These are phyloP conservation scores for Penicillium diatomitis DNA, from an alignment of 495 filamentous ascomycete genomes.

Conservation along the genomic window DNA sequence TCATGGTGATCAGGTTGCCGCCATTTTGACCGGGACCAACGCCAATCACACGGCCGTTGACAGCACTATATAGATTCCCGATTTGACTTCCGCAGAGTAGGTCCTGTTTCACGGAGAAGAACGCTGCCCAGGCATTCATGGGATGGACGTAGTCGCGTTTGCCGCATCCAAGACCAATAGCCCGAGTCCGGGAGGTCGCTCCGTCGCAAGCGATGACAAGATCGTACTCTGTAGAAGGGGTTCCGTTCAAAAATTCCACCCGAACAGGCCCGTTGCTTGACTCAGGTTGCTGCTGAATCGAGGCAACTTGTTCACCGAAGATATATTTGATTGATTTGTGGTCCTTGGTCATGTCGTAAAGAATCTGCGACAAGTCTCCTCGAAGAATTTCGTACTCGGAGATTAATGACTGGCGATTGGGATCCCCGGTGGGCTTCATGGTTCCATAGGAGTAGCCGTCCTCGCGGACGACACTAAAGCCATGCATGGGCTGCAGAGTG, in stretches of 20 bases:
- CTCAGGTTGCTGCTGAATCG: slow-evolving; percentile 3
- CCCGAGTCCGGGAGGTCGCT: slow-evolving; percentile 37
- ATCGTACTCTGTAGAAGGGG: slow-evolving; percentile 30
- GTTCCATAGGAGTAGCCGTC: slow-evolving; percentile 27
- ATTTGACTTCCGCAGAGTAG: slow-evolving; percentile 25
- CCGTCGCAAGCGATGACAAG: slow-evolving; percentile 43
- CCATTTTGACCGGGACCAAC: slow-evolving; percentile 24
- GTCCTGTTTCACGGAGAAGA: slow-evolving; percentile 30
- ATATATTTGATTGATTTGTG: slow-evolving; percentile 31
- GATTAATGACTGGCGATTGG: slow-evolving; percentile 34
- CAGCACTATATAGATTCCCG: slow-evolving; percentile 22
- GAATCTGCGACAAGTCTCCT: slow-evolving; percentile 38
- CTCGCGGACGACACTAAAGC: slow-evolving; percentile 32
- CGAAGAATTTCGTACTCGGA: slow-evolving; percentile 51
- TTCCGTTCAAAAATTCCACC: slow-evolving; percentile 29
- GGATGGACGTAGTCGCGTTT: slow-evolving; percentile 29
- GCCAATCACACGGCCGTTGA: slow-evolving; percentile 25
- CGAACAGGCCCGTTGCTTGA: slow-evolving; percentile 19
- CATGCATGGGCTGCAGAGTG: slow-evolving; percentile 29
- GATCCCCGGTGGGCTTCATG: slow-evolving; percentile 32
- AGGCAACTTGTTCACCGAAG: slow-evolving; percentile 28
- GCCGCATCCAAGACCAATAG: slow-evolving; percentile 31
- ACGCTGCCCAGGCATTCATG: slow-evolving; percentile 31
- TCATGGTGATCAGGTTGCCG: slow-evolving; percentile 20
- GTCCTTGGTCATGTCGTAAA: slow-evolving; percentile 36